Evolutionary conservation across 208 protist species (phyloP).

Genomic region (Kentomonas sorsogonicus): DNA sequence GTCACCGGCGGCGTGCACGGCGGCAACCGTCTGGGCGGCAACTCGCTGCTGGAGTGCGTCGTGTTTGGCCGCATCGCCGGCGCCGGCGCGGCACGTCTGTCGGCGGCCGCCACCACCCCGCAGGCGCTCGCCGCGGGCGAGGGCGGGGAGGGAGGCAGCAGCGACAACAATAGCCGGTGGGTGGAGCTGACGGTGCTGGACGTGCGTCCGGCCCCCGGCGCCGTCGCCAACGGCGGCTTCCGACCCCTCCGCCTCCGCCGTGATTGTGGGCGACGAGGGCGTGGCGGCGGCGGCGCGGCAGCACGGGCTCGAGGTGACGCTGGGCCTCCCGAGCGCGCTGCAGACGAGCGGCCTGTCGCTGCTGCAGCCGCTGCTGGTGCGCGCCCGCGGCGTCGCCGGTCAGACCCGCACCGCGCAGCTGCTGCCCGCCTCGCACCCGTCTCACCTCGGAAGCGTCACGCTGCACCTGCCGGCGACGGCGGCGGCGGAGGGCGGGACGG

Average conservation of each 20-base stretch:
- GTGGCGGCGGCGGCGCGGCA: no score
- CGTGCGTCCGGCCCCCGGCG: constrained; percentile 29
- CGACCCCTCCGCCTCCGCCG: no score
- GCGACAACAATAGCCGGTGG: no score
- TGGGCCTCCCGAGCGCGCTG: constrained; percentile 62
- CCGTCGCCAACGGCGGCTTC: no score
- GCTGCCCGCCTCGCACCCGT: constrained; percentile 62
- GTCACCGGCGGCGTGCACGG: constrained; percentile 96
- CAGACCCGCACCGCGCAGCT: constrained; percentile 44
- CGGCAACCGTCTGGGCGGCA: constrained; percentile 94
- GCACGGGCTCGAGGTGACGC: constrained; percentile 50
- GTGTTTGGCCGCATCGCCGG: constrained; percentile 74
- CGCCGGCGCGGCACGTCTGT: constrained; percentile 51
- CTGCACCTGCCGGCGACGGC: constrained; percentile 51
- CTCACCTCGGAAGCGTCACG: constrained; percentile 55
- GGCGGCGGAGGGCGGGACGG: constrained; percentile 35
- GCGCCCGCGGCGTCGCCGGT: constrained; percentile 39
- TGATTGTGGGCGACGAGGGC: no score
- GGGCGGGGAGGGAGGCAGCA: no score
- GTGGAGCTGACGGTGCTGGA: constrained; percentile 35
- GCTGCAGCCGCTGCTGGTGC: constrained; percentile 77
- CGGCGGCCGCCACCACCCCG: constrained; percentile 37
- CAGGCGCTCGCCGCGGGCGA: constrained; percentile 36
- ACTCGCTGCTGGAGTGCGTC: constrained; percentile 91
- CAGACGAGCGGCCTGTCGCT: constrained; percentile 64